Evolutionary conservation across 139 green algal genomes (phyloP), one percentile per base, ranked within the genome.

Genomic region (Chlamydomonas sp.): DNA sequence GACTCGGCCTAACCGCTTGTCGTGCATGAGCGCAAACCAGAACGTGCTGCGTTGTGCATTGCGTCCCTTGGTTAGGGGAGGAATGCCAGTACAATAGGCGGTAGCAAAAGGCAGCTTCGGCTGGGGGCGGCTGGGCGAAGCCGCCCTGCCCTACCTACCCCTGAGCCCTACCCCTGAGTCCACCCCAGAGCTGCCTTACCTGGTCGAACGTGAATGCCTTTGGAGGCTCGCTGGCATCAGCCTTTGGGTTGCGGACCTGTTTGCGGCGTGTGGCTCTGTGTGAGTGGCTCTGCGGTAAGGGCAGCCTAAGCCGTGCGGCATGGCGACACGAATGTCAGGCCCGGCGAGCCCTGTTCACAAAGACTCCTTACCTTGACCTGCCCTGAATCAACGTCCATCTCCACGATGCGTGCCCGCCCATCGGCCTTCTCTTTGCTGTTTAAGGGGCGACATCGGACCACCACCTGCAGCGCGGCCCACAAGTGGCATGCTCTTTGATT

Each of bases 381-480:
- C 2, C 95, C 94, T 20, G 85, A 77, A 15, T 92, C 90, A 14
- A 84, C 61, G 66, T 98, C 94, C 89, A 97, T 94, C 1, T 96
- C 90, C 59, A 98, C 95, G 73, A 97, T 95, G 59, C 79, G 74
- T 57, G 91, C 61, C 12, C 95, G 88, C 1, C 93, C 94, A 90
- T 97, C 95, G 9, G 85, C 64, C 4, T 84, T 87, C 90, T 99
- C 97, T 79, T 96, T 94, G 0, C 72, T 80, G 85, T 94, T 97
- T 12, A 99, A 82, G 0, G 97, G 97, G 15, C 96, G 87, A 84
- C 95, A 98, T 18, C 95, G 88, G 18, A 98, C 95, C 5, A 97
- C 93, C 57, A 98, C 95, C 92, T 95, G 92, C 74, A 31, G 31
- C 31, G 31, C 31, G 31, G 31, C 31, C 31, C 31, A 49, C 31